Percentiles rank a stretch among this genome's conserved stretches.
These are phyloP conservation scores for Mortierella sp. DNA, from an alignment of 371 early-diverging fungal genomes.

Conservation along the genomic window DNA sequence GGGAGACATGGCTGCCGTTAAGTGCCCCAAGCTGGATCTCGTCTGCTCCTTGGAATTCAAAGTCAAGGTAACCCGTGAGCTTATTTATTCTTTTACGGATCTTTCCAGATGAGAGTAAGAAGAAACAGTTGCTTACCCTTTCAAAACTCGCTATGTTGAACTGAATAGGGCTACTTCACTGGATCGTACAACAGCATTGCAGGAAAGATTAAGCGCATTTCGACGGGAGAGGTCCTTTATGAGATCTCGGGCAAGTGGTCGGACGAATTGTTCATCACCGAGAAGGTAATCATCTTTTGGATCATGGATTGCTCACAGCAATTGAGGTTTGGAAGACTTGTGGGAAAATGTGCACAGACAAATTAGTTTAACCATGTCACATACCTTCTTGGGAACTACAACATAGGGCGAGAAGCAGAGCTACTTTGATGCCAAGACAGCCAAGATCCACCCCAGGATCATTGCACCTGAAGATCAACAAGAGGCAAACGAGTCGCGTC, in stretches of 20 bases:
- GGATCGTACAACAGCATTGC: conserved; percentile 87
- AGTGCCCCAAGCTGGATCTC: conserved; percentile 82
- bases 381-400: neutral
- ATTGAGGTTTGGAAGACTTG: too few species aligned
- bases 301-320: neutral
- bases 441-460: conserved; percentile 76
- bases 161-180: conserved; percentile 81
- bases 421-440: conserved; percentile 81
- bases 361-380: neutral
- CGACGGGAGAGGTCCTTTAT: conserved; percentile 83
- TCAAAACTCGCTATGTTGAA: neutral
- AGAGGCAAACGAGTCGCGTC: conserved; percentile 89
- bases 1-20: conserved; percentile 84
- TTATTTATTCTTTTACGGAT: neutral
- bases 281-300: conserved; percentile 37
- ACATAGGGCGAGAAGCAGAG: conserved; percentile 61
- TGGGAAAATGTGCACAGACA: neutral
- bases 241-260: conserved; percentile 94
- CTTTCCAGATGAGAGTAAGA: neutral
- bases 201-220: conserved; percentile 87
- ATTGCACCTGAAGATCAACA: conserved; percentile 82
- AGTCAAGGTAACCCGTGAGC: conserved; percentile 79
- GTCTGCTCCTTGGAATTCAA: conserved; percentile 91
- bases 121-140: neutral
- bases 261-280: conserved; percentile 75